Conservation (phyloP, 164 flowering plant genomes). For the Kingdonia uniflora region DNA sequence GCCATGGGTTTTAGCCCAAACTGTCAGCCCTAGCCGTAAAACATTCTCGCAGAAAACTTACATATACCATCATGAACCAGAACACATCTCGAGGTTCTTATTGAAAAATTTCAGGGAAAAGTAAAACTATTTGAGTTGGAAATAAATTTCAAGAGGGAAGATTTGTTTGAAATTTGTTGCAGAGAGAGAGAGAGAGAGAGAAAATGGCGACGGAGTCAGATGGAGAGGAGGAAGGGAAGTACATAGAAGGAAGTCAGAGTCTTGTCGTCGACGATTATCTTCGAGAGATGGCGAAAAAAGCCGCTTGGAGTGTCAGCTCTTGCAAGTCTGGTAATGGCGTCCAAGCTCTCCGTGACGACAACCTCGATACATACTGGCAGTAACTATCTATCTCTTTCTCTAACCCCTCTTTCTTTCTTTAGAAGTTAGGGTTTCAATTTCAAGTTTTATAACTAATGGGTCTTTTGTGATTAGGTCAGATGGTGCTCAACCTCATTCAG, state of each 20-base stretch:
- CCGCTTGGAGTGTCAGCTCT: slow-evolving; percentile 98
- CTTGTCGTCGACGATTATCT: slow-evolving; percentile 63
- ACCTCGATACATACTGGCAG: slow-evolving; percentile 94
- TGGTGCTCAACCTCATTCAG: slow-evolving; percentile 91
- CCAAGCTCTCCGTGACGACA: slow-evolving; percentile 69
- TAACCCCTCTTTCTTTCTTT: background rate
- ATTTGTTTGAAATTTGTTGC: too few relatives aligned
- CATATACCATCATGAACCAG: too few relatives aligned
- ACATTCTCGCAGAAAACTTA: too few relatives aligned
- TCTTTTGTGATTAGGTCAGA: slow-evolving; percentile 54
- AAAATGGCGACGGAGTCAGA: slow-evolving; percentile 78
- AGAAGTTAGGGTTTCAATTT: background rate
- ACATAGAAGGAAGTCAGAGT: slow-evolving; percentile 43
- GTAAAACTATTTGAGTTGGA: too few relatives aligned
- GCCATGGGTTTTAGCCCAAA: too few relatives aligned
- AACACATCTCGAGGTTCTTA: too few relatives aligned
- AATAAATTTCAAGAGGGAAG: too few relatives aligned
- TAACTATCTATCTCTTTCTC: slow-evolving; percentile 10
- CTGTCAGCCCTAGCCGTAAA: too few relatives aligned
- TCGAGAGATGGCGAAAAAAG: slow-evolving; percentile 83
- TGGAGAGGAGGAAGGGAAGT: slow-evolving; percentile 81
- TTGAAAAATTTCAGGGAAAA: too few relatives aligned
- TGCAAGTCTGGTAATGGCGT: slow-evolving; percentile 96
- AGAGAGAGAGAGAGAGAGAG: too few relatives aligned
- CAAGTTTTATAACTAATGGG: background rate